Base-by-base conservation (phyloP, 352 stramenopile species). In the Globisporangium apiculatum region DNA sequence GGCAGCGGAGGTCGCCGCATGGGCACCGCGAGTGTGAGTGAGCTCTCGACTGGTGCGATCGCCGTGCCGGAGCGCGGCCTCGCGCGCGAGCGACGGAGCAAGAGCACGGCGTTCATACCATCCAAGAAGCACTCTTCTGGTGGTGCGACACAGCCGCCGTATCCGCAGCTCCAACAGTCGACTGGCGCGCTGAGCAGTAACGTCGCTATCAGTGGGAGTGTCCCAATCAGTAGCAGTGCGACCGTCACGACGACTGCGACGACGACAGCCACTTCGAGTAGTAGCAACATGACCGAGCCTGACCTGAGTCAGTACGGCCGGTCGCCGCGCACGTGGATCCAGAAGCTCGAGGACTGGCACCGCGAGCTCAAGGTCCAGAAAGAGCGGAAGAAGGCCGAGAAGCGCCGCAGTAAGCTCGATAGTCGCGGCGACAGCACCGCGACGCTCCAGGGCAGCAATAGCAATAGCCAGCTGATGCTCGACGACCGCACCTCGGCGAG, bases 301-400 rank as follows among this genome's bases (percentile, higher is more conserved):
- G 75, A 83, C 41, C 53, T 46, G 42, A 68, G 76, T 15, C 36
- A 71, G n/a, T 67, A 71, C 51, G 79, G 75, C 31, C 72, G 72
- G 0, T 89, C 83, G 3, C 80, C 83, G 1, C 76, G 83, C 50
- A 76, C 73, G 8, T 93, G 80, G 80, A 79, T 93, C 53, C 80
- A 93, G 55, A 77, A 82, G 6, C 75, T 93, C 18, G 83, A 91
- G 45, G 79, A 83, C 50, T 93, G 83, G 83, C 80, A 90, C 58
- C 88, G 89, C 52, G 79, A 88, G 50, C 68, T 85, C 41, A 90
- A 89, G 63, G 73, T 64, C 1, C 79, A 90, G 58, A 93, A 91
- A 37, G 81, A 91, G 48, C 86, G 76, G 61, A 89, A 82, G 54
- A 87, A 87, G 53, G 78, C 75, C 1, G 79, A 90, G 56, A 91